Evolutionary conservation across 2,329 filamentous ascomycete genomes (phyloP), one percentile per base, ranked within the genome.

Genomic region (Colletotrichum tropicicola): DNA sequence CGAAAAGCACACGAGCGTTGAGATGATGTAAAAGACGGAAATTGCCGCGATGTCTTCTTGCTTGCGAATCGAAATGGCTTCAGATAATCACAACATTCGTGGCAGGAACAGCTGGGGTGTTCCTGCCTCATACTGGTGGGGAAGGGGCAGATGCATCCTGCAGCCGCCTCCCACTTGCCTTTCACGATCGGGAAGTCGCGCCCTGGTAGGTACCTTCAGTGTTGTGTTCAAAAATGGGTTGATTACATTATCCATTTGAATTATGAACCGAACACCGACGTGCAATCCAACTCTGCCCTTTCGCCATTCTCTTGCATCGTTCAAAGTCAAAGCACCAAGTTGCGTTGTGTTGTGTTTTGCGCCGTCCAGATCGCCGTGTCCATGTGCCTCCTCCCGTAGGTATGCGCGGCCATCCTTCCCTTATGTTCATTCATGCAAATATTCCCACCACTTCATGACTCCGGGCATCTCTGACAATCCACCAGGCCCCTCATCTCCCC

Each of bases 201-300:
- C n/a, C n/a, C 13, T 13, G 37, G 35, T 30, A 43, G 12, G 9
- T 19, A 27, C 48, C 9, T 9, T 9, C 43, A 25, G 3, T 13
- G 10, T 27, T 58, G 35, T 19, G 32, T 15, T 35, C 32, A 35
- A 35, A 15, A 49, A 12, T 32, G 13, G 41, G 25, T 21, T 35
- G 41, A 54, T 64, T 59, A 48, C 27, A 64, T 59, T 60, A 54
- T 60, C 32, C 49, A 17, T 43, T 53, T 17, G 13, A 60, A 49
- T 21, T 60, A 54, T 32, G 19, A 43, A 35, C 41, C 60, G 17
- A 45, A 54, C 32, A 54, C 56, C 55, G 48, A 44, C n/a, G 13
- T 23, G 3, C 23, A 13, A 19, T 47, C 17, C 17, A 6, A 23
- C 25, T 19, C 12, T 21, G 32, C 27, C 43, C 23, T 8, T 58